Percentiles rank a stretch among this genome's conserved stretches.
Evolutionary conservation across 768 basidiomycete species (phyloP).

Genomic region (Coprinopsis sp.): DNA sequence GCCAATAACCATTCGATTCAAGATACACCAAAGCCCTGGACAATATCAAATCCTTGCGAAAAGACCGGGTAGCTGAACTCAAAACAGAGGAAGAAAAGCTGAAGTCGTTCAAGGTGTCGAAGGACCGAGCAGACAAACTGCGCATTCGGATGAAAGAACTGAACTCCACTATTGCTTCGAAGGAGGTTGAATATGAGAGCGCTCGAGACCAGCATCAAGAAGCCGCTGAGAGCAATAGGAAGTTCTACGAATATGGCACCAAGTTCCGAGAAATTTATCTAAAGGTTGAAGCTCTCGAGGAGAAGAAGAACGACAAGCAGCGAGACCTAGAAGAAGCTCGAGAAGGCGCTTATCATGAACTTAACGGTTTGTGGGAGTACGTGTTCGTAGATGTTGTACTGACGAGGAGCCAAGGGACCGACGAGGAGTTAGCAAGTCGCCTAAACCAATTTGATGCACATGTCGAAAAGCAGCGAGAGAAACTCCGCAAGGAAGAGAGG

Average conservation of each 20-base stretch:
- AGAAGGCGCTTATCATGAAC: constrained; percentile 55
- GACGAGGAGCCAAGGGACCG: constrained; percentile 47
- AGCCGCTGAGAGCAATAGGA: constrained; percentile 63
- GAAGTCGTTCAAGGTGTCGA: constrained; percentile 72
- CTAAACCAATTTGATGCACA: constrained; percentile 57
- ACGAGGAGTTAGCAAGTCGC: constrained; percentile 63
- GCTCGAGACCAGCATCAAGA: constrained; percentile 61
- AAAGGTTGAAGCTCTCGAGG: constrained; percentile 58
- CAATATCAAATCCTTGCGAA: constrained; percentile 83
- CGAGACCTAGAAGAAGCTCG: constrained; percentile 58
- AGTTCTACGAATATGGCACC: constrained; percentile 77
- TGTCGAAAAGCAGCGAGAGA: constrained; percentile 46
- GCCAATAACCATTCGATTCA: constrained; percentile 1
- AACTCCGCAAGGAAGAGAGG: constrained; percentile 41
- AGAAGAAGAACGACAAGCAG: constrained; percentile 57
- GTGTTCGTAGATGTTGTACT: constrained; percentile 1
- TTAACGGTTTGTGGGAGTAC: constrained; percentile 44
- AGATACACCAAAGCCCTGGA: constrained; percentile 98
- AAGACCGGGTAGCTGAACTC: constrained; percentile 85
- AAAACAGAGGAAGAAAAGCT: constrained; percentile 91
- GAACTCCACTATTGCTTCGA: constrained; percentile 56
- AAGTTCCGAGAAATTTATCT: constrained; percentile 85
- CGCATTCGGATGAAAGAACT: constrained; percentile 59
- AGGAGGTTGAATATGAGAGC: constrained; percentile 71
- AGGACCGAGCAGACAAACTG: constrained; percentile 82